Conservation (phyloP, 306 rosid genomes). For the Mimosa pudica region DNA sequence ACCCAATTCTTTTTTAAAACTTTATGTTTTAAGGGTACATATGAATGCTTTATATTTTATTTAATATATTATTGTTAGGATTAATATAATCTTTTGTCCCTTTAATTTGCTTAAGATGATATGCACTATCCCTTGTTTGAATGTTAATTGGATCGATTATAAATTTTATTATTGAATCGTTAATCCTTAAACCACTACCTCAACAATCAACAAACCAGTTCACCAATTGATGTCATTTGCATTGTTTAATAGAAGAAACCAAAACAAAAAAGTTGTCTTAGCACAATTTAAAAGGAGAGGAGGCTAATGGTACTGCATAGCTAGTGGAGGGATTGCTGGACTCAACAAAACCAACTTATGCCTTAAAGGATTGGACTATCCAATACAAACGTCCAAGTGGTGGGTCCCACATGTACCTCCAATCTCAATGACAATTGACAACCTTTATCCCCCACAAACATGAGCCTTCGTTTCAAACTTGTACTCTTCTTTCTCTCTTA, state of each 20-base stretch:
- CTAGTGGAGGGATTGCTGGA: conserved; percentile 4
- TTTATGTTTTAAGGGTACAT: too few species aligned
- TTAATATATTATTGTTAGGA: too few species aligned
- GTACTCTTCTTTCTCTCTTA: neutral
- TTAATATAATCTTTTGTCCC: too few species aligned
- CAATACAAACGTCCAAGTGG: neutral
- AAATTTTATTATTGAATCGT: too few species aligned
- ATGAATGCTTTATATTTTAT: too few species aligned
- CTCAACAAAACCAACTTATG: conserved; percentile 16
- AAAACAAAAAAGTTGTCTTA: neutral
- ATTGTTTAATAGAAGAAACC: neutral
- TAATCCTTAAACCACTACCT: too few species aligned
- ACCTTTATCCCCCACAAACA: neutral
- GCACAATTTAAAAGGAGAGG: neutral
- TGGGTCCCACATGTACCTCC: conserved; percentile 4
- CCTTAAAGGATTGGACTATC: neutral
- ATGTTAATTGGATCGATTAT: too few species aligned
- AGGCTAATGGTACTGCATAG: neutral
- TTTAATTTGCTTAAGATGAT: too few species aligned
- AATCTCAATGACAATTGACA: neutral
- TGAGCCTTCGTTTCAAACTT: conserved; percentile 20
- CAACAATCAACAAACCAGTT: too few species aligned
- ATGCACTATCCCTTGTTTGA: too few species aligned
- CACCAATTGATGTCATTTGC: too few species aligned
- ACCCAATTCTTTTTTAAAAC: too few species aligned